These are phyloP conservation scores for Fomitopsis pinicola DNA, from an alignment of 1,284 basidiomycete species.

Conservation along the genomic window DNA sequence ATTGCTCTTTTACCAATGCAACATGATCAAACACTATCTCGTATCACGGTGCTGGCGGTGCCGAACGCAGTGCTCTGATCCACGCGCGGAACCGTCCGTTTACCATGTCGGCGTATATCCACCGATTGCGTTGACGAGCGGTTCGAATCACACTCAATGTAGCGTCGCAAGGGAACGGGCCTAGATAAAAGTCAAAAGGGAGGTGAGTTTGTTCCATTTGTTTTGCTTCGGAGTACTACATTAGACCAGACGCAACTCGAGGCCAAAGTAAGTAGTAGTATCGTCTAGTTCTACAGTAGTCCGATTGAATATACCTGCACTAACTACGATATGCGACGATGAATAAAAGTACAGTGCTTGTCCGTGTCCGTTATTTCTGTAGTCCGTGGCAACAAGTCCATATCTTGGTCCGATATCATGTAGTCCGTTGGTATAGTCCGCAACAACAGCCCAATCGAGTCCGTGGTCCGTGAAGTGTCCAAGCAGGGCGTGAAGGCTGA, in stretches of 20 bases:
- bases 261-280: slow-evolving; percentile 1
- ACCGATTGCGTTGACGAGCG: too few species aligned
- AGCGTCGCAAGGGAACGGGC: not conserved
- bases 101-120: too few species aligned
- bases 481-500: slow-evolving; percentile 8
- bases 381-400: not conserved
- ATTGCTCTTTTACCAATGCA: too few species aligned
- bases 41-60: too few species aligned
- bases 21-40: too few species aligned
- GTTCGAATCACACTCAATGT: too few species aligned
- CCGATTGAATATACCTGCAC: not conserved
- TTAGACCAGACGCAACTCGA: not conserved
- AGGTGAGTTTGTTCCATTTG: not conserved
- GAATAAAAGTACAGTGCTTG: slow-evolving; percentile 6
- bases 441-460: slow-evolving; percentile 1
- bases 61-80: too few species aligned
- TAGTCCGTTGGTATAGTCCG: slow-evolving; percentile 2
- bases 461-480: slow-evolving; percentile 1
- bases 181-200: not conserved
- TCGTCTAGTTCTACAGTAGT: slow-evolving; percentile 10
- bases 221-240: not conserved
- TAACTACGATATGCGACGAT: slow-evolving; percentile 1
- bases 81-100: too few species aligned
- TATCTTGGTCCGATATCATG: not conserved
- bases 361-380: not conserved